These are phyloP conservation scores for Linnemannia elongata DNA, from an alignment of 192 early-diverging fungal species.

Conservation along the genomic window DNA sequence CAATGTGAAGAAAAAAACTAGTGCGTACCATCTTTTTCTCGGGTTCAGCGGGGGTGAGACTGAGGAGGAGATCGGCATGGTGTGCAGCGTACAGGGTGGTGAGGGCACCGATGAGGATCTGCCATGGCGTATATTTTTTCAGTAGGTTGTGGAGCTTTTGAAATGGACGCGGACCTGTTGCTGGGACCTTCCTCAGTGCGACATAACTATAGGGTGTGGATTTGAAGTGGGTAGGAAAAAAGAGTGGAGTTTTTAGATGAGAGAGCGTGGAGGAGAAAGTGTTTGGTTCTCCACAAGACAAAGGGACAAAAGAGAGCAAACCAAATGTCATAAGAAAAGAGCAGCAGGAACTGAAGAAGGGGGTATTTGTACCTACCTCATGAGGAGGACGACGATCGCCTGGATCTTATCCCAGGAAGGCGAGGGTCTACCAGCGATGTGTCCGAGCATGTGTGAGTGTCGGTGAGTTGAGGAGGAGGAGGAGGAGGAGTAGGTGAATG, in stretches of 20 bases:
- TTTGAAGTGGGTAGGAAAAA: neutral
- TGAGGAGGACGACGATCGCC: constrained; percentile 70
- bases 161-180: constrained; percentile 39
- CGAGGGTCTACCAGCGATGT: constrained; percentile 91
- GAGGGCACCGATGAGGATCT: constrained; percentile 49
- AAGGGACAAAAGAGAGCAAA: constrained; percentile 9
- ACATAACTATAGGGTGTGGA: constrained; percentile 13
- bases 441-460: constrained; percentile 83
- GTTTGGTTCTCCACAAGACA: neutral
- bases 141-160: constrained; percentile 27
- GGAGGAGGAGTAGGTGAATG: neutral
- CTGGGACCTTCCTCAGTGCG: constrained; percentile 32
- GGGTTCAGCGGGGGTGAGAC: constrained; percentile 44
- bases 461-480: neutral
- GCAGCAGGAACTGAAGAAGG: neutral
- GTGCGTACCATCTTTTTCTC: constrained; percentile 43
- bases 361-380: constrained; percentile 44
- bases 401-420: constrained; percentile 87
- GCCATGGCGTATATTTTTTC: constrained; percentile 38
- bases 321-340: neutral
- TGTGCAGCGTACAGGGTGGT: constrained; percentile 48
- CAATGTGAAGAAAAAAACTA: neutral
- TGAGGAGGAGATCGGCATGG: constrained; percentile 46
- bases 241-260: neutral
- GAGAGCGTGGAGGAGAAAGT: too few species aligned